Conservation (phyloP, 2,329 filamentous ascomycete species). For the Ciborinia camelliae region DNA sequence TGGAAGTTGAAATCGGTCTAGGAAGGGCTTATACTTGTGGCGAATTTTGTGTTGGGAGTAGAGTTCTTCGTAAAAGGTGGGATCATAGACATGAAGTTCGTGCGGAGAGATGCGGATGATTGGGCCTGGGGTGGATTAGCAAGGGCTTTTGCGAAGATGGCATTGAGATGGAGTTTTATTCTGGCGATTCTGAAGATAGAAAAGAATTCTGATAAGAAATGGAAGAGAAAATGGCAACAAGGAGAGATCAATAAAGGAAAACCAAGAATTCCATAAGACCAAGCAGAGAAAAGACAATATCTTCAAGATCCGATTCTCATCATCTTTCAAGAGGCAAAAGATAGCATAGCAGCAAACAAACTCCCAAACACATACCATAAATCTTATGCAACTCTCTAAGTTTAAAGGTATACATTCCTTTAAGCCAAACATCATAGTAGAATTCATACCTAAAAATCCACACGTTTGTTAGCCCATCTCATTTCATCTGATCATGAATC, state of each 20-base stretch:
- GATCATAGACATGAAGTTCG: constrained; percentile 23
- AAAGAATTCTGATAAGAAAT: not conserved
- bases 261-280: not conserved
- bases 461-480: not conserved
- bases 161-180: not conserved
- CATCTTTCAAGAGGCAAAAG: not conserved
- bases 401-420: constrained; percentile 6
- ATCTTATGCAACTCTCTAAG: constrained; percentile 11
- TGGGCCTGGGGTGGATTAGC: constrained; percentile 17
- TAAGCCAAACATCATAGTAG: constrained; percentile 13
- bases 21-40: constrained; percentile 23
- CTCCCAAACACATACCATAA: not conserved
- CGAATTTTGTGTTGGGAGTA: constrained; percentile 24
- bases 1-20: constrained; percentile 8
- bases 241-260: not conserved
- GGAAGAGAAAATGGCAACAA: no score
- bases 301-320: not conserved
- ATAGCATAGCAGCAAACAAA: not conserved
- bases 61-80: constrained; percentile 29
- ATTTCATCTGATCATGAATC: no score
- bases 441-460: constrained; percentile 9
- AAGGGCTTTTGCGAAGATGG: not conserved
- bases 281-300: not conserved
- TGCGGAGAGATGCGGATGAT: constrained; percentile 28
- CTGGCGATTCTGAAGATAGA: not conserved